Evolutionary conservation across 768 basidiomycete species (phyloP).

Genomic region (Calocybe cyanea): DNA sequence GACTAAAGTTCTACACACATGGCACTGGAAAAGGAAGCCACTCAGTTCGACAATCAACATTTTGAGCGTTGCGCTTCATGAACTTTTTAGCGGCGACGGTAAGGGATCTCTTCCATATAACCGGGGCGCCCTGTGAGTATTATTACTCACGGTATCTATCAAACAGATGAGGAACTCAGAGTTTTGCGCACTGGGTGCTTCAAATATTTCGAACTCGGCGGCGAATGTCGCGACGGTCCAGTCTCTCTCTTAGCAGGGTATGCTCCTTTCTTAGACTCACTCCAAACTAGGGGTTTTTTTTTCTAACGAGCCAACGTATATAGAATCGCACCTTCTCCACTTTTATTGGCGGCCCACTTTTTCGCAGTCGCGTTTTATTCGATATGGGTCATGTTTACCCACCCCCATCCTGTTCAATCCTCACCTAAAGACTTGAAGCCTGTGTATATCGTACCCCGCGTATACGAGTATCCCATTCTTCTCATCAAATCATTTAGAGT

Average conservation of each 20-base stretch:
- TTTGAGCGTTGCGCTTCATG: constrained; percentile 88
- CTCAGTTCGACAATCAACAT: constrained; percentile 88
- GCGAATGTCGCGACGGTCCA: constrained; percentile 83
- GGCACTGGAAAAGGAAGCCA: constrained; percentile 87
- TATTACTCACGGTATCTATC: neutral
- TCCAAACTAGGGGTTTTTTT: neutral
- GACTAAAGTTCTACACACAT: constrained; percentile 51
- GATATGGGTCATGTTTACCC: constrained; percentile 85
- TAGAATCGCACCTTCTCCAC: constrained; percentile 79
- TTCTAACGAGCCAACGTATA: neutral
- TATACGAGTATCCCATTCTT: constrained; percentile 69
- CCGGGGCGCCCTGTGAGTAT: neutral
- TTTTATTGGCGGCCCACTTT: constrained; percentile 85
- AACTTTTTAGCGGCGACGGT: constrained; percentile 94
- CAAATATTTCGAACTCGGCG: constrained; percentile 94
- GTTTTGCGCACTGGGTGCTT: constrained; percentile 85
- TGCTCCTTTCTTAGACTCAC: constrained; percentile 20
- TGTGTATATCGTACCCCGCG: constrained; percentile 34
- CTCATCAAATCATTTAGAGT: constrained; percentile 59
- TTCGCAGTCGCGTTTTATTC: constrained; percentile 95
- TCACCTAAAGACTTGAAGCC: constrained; percentile 31
- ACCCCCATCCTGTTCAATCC: constrained; percentile 24
- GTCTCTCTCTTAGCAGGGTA: constrained; percentile 89
- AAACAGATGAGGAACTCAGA: constrained; percentile 53
- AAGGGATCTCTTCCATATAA: constrained; percentile 27